Percentiles rank a stretch among this genome's conserved stretches.
Evolutionary conservation across 1,139 yeast species (phyloP).

Genomic region (Scheffersomyces quercinus): DNA sequence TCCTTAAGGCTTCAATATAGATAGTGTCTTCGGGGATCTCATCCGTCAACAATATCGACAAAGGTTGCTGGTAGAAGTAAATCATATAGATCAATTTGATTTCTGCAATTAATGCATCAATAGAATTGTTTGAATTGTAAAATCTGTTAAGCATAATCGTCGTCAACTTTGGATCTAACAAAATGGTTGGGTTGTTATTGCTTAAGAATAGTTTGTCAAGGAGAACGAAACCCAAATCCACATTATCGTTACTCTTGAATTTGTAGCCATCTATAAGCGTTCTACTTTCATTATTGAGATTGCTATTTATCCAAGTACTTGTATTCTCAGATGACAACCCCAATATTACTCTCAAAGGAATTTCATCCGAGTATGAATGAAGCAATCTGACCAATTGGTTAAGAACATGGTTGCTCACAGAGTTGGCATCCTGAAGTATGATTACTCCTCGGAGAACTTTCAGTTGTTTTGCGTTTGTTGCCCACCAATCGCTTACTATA

Average conservation of each 20-base stretch:
- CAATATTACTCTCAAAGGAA: conserved; percentile 50
- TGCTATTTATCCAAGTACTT: conserved; percentile 37
- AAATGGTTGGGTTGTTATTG: conserved; percentile 17
- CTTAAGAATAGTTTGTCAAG: conserved; percentile 36
- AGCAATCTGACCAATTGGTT: conserved; percentile 51
- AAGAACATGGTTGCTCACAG: conserved; percentile 53
- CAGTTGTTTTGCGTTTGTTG: conserved; percentile 8
- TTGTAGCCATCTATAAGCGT: conserved; percentile 40
- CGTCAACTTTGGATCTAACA: conserved; percentile 28
- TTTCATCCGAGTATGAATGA: conserved; percentile 33
- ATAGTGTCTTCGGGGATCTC: neutral
- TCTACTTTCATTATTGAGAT: conserved; percentile 33
- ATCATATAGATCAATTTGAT: conserved; percentile 68
- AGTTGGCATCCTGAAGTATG: conserved; percentile 65
- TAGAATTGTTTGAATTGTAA: conserved; percentile 45
- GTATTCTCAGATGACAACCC: conserved; percentile 55
- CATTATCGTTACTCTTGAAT: conserved; percentile 45
- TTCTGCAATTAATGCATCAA: conserved; percentile 53
- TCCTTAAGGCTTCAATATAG: conserved; percentile 26
- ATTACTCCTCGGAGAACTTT: conserved; percentile 34
- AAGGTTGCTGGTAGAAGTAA: conserved; percentile 70
- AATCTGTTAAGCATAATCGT: conserved; percentile 39
- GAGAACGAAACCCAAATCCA: conserved; percentile 38
- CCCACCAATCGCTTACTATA: conserved; percentile 50
- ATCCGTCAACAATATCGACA: conserved; percentile 39